phyloP scores from a whole-genome alignment of 108 stramenopile genomes.

The Seminavis robusta region DNA sequence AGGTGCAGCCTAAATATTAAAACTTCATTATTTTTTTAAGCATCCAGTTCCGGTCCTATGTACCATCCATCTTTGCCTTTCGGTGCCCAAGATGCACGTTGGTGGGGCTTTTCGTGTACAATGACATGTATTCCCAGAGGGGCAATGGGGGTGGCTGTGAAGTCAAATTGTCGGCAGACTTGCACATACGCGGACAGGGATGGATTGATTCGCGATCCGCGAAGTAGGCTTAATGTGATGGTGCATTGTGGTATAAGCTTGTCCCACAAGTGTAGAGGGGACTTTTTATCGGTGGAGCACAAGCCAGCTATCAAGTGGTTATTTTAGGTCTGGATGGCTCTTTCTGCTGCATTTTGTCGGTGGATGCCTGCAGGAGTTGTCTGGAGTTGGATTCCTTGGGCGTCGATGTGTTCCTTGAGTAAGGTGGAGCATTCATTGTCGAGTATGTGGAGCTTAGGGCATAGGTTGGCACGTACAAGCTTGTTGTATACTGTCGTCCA shows the following conservation, averaged over 20 bases:
- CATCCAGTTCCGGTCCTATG: slow-evolving; percentile 18
- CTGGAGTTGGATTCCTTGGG: slow-evolving; percentile 23
- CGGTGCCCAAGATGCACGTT: slow-evolving; percentile 16
- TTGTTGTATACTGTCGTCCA: slow-evolving; percentile 2
- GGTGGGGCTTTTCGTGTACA: slow-evolving; percentile 15
- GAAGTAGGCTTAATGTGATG: slow-evolving; percentile 37
- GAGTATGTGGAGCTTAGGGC: slow-evolving; percentile 2
- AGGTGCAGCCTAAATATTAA: too few relatives aligned
- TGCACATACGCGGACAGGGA: slow-evolving; percentile 9
- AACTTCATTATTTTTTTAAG: too few relatives aligned
- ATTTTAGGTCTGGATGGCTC: slow-evolving; percentile 46
- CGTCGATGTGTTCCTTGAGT: slow-evolving; percentile 10
- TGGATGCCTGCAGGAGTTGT: slow-evolving; percentile 29
- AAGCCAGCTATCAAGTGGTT: slow-evolving; percentile 43
- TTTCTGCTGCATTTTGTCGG: slow-evolving; percentile 43
- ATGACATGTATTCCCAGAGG: slow-evolving; percentile 34
- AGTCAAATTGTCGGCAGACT: slow-evolving; percentile 23
- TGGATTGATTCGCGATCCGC: slow-evolving; percentile 18
- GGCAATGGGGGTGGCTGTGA: slow-evolving; percentile 37
- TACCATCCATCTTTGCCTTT: slow-evolving; percentile 25
- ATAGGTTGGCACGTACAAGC: neutral
- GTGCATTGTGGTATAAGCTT: slow-evolving; percentile 31
- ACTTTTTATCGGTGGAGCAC: slow-evolving; percentile 17
- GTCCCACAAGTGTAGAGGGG: slow-evolving; percentile 27
- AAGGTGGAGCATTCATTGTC: slow-evolving; percentile 23